Evolutionary conservation across 148 eudicot genomes (phyloP), one percentile per base, ranked within the genome.

Genomic region (Amaranthus hypochondriacus): DNA sequence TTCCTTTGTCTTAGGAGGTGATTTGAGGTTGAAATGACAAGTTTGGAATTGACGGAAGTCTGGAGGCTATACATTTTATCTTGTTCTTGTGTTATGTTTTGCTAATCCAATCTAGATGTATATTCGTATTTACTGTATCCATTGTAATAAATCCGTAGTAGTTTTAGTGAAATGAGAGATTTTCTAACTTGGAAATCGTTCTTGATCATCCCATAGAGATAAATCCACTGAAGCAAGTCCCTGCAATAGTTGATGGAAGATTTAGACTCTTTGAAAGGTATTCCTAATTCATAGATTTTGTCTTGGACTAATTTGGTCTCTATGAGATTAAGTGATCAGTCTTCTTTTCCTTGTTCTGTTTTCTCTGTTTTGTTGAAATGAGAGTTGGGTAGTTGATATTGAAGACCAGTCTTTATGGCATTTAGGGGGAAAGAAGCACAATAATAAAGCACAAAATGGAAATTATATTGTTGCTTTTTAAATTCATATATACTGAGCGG

Each of bases 191-290:
- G 28, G 70, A 56, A 50, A 3, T 69, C 39, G 67, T 10, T 67
- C 55, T 66, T 48, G 73, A 71, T 68, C 39, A 9, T 78, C 21
- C 60, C 2, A 5, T 80, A 93, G 98, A 86, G 62, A 83, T 93
- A 78, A 93, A 93, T 75, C 98, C 96, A 50, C 62, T 90, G 84
- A 71, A 12, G 55, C 68, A 87, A 85, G 89, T 93, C 79, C 98
- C 98, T 44, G 94, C 92, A 18, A 89, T 89, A 67, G 83, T 80
- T 65, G 88, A 90, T 79, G 98, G 98, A 84, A 82, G 89, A 66
- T 88, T 93, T 84, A 91, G 88, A 86, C 90, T 93, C 49, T 90
- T 71, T 80, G 98, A 90, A 79, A 93, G 98, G 98, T 93, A 68
- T 67, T 66, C 66, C 58, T 28, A 18, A 62, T 68, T 5, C 21